Base-by-base conservation (phyloP, 148 eudicot genomes). In the Fagopyrum esculentum region DNA sequence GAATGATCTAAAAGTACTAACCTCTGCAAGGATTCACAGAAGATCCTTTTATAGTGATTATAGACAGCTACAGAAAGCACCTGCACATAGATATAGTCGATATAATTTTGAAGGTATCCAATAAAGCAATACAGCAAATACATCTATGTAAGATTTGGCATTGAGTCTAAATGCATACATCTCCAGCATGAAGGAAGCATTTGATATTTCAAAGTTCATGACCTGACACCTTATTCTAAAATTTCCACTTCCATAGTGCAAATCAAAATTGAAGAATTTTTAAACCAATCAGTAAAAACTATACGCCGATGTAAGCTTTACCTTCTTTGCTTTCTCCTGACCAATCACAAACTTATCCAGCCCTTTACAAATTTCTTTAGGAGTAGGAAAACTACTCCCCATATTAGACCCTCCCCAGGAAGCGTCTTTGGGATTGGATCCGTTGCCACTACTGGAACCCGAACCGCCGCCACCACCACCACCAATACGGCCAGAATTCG, bases 261-360 rank as follows among this genome's bases (percentile, higher is more conserved):
- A 35, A 35, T 35, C 40, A 35, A 35, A 35, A 1, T 35, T 2
- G 12, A 50, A 50, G 12, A 50, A 50, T 50, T 8, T 49, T 50
- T 50, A 50, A 50, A 9, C 54, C 54, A 50, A 50, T 13, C 54
- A 50, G 12, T 11, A 50, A 50, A 13, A 50, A 1, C 54, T 9
- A 50, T 50, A 9, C 73, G 0, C 69, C 77, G 11, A 50, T 6
- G 54, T 2, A 50, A 50, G 5, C 77, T 9, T 30, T 76, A 93
- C 98, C 97, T 92, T 95, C 86, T 95, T 95, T 74, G 97, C 96
- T 77, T 91, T 92, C 77, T 89, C 91, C 84, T 95, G 99, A 45
- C 99, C 96, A 81, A 95, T 92, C 75, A 95, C 98, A 88, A 92
- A 95, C 90, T 90, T 90, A 83, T 95, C 99, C 80, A 92, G 97